Conservation (phyloP, 441 rosid species). For the Francoa sonchifolia region DNA sequence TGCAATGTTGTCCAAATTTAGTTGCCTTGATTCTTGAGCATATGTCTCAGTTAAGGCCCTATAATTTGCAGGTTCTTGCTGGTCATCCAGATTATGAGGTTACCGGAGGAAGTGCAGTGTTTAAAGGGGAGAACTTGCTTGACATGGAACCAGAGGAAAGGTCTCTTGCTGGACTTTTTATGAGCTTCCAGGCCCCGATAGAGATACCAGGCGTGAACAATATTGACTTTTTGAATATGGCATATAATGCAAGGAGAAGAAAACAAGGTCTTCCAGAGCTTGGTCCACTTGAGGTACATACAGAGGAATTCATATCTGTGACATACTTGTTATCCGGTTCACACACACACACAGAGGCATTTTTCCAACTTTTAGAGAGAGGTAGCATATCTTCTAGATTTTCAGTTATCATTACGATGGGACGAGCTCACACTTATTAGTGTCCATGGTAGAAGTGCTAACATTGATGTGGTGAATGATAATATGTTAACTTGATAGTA, state of each 20-base stretch:
- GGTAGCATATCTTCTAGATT: too few relatives aligned
- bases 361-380: too few relatives aligned
- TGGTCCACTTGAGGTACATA: slow-evolving; percentile 66
- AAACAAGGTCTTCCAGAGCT: slow-evolving; percentile 74
- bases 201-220: slow-evolving; percentile 94
- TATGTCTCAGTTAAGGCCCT: too few relatives aligned
- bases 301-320: background rate
- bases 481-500: too few relatives aligned
- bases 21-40: too few relatives aligned
- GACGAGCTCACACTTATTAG: too few relatives aligned
- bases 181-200: slow-evolving; percentile 92
- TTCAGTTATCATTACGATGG: too few relatives aligned
- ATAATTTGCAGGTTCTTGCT: slow-evolving; percentile 55
- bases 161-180: slow-evolving; percentile 93
- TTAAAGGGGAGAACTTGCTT: slow-evolving; percentile 76
- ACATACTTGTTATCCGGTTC: too few relatives aligned
- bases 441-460: too few relatives aligned
- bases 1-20: too few relatives aligned
- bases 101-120: slow-evolving; percentile 68
- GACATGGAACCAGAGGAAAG: slow-evolving; percentile 92
- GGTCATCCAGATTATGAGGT: slow-evolving; percentile 96
- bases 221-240: slow-evolving; percentile 81
- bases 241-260: slow-evolving; percentile 75
- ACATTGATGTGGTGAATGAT: too few relatives aligned
- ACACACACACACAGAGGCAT: too few relatives aligned